Evolutionary conservation across 176 grass and related monocot genomes (phyloP).

Genomic region (Triticum dicoccoides): DNA sequence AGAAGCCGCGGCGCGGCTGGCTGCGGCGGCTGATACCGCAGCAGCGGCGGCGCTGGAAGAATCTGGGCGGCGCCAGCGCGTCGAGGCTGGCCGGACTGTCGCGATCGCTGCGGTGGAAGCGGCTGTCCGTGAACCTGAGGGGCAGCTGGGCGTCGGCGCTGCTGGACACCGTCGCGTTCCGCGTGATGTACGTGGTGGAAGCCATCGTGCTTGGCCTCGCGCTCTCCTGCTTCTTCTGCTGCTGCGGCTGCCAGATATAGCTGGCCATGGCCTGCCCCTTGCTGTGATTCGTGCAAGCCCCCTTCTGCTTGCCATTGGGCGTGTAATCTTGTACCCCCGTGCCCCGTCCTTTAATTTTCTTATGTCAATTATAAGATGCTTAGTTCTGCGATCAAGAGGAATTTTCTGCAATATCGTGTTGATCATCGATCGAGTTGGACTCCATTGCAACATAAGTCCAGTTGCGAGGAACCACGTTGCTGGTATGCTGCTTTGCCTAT

Average conservation of each 20-base stretch:
- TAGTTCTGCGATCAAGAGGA: no score
- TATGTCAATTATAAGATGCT: not conserved
- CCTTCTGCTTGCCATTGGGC: not conserved
- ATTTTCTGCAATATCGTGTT: no score
- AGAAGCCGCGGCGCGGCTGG: constrained; percentile 8
- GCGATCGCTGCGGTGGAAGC: constrained; percentile 36
- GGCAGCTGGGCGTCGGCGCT: constrained; percentile 32
- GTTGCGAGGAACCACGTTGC: no score
- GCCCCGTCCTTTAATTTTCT: not conserved
- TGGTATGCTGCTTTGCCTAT: no score
- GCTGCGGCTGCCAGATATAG: constrained; percentile 79
- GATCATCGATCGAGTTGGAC: no score
- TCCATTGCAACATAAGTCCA: no score
- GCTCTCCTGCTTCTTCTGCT: constrained; percentile 86
- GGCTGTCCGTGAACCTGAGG: not conserved
- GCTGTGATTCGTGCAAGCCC: not conserved
- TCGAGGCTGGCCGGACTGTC: constrained; percentile 30
- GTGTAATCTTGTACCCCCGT: not conserved
- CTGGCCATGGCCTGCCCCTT: not conserved
- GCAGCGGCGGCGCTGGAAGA: constrained; percentile 2
- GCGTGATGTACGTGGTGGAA: constrained; percentile 69
- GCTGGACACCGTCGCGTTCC: constrained; percentile 63
- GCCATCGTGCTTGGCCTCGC: constrained; percentile 77
- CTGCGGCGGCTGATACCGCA: constrained; percentile 8
- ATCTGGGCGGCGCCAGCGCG: not conserved